Percentiles rank a stretch among this genome's conserved stretches.
Evolutionary conservation across 2,329 filamentous ascomycete species (phyloP).

Genomic region (Arthrobotrys megalospora): DNA sequence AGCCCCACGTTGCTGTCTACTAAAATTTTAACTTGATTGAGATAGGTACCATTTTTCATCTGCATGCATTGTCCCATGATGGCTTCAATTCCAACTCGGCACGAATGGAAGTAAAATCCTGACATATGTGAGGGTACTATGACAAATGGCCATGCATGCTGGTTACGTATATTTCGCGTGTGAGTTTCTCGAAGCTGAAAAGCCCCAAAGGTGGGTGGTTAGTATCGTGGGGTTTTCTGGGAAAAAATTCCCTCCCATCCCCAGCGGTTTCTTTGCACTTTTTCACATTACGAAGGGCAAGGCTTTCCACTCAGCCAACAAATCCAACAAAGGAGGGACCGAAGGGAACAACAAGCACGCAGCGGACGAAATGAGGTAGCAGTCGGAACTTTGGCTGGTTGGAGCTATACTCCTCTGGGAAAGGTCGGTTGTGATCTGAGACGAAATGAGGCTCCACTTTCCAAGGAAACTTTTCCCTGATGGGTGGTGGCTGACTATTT

Average conservation of each 20-base stretch:
- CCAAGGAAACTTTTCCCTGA: slow-evolving; percentile 21
- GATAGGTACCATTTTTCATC: neutral
- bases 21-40: neutral
- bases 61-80: neutral
- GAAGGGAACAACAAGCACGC: slow-evolving; percentile 29
- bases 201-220: slow-evolving; percentile 2
- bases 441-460: slow-evolving; percentile 46
- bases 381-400: slow-evolving; percentile 53
- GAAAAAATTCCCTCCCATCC: slow-evolving; percentile 13
- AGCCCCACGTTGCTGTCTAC: slow-evolving; percentile 1
- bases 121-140: neutral
- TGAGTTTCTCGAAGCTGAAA: slow-evolving; percentile 19
- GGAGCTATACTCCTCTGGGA: slow-evolving; percentile 29
- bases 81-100: neutral
- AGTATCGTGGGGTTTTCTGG: slow-evolving; percentile 25
- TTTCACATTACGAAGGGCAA: slow-evolving; percentile 9
- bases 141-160: slow-evolving; percentile 7
- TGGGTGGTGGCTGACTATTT: slow-evolving; percentile 8
- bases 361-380: slow-evolving; percentile 52
- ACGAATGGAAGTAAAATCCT: neutral
- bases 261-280: slow-evolving; percentile 18
- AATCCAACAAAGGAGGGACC: slow-evolving; percentile 18
- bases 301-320: slow-evolving; percentile 22
- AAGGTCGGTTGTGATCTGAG: slow-evolving; percentile 34
- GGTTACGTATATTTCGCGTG: slow-evolving; percentile 9